Evolutionary conservation across 805 yeast genomes (phyloP), one percentile per base, ranked within the genome.

Genomic region (Wickerhamomyces subpelliculosus): DNA sequence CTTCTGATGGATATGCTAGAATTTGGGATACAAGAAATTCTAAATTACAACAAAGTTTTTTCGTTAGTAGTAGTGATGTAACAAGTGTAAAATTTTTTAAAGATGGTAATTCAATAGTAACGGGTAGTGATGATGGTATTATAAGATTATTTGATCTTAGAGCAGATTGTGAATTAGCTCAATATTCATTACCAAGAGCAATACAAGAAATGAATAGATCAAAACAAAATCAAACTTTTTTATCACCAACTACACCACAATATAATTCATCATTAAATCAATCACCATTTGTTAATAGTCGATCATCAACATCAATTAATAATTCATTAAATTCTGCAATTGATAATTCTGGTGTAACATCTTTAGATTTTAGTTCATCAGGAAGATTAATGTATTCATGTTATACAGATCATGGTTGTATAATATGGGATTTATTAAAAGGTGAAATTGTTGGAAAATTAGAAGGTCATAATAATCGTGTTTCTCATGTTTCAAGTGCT

Each of bases 91-190:
- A 72, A 43, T 76, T 76, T 49, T 80, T 80, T 53, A 86, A 86
- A 8, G 82, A 78, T 44, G 86, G 86, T 2, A 65, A 79, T 41
- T 70, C 86, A 1, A 76, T 88, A 48, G 75, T 73, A 0, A 70
- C 81, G 3, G 96, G 96, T 1, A 72, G 83, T 32, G 96, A 87
- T 52, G 94, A 84, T 55, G 89, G 90, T 4, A 56, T 69, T 0
- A 64, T 84, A 20, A 68, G 84, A 41, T 59, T 86, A 39, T 83
- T 75, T 57, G 97, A 88, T 55, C 58, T 85, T 32, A 68, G 96
- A 44, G 69, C 88, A 2, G 95, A 84, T 54, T 76, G 93, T 45
- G 80, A 74, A 45, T 53, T 87, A 31, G 69, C 76, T 8, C 55
- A 49, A 14, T 86, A 78, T 56, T 59, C 61, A 1, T 40, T 66